Percentiles rank a stretch among this genome's conserved stretches.
Conservation (phyloP, 192 early-diverging fungal species). For the Coemansia biformis region DNA sequence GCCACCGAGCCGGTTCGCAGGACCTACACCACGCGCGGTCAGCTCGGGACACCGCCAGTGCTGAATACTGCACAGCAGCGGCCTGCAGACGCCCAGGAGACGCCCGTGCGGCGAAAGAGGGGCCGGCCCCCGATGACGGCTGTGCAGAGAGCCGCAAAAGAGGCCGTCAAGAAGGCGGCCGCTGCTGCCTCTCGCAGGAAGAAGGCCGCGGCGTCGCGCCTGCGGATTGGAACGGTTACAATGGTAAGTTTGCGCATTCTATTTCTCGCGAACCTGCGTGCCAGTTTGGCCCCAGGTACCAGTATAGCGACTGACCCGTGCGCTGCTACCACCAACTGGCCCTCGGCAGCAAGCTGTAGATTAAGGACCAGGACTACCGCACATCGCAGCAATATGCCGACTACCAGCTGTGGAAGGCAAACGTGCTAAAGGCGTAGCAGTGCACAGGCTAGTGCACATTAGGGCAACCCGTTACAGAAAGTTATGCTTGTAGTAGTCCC, state of each 20-base stretch:
- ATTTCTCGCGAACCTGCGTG: too few species aligned
- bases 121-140: constrained; percentile 12
- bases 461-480: too few species aligned
- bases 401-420: constrained; percentile 27
- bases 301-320: too few species aligned
- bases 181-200: constrained; percentile 4
- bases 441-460: not conserved
- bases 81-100: not conserved
- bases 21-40: not conserved
- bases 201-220: constrained; percentile 8
- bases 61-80: not conserved
- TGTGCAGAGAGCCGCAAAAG: constrained; percentile 5
- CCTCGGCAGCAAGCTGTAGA: too few species aligned
- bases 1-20: constrained; percentile 1
- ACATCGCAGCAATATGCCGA: constrained; percentile 21
- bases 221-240: constrained; percentile 37
- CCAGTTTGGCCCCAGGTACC: too few species aligned
- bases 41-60: constrained; percentile 5
- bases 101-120: constrained; percentile 6
- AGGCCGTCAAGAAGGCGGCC: not conserved
- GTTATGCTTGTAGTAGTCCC: too few species aligned
- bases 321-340: too few species aligned
- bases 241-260: too few species aligned
- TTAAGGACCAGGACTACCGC: constrained; percentile 36
- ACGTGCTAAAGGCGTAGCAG: constrained; percentile 6